Percentiles rank a stretch among this genome's conserved stretches.
Conservation (phyloP, 768 basidiomycete species). For the Trametes elegans region DNA sequence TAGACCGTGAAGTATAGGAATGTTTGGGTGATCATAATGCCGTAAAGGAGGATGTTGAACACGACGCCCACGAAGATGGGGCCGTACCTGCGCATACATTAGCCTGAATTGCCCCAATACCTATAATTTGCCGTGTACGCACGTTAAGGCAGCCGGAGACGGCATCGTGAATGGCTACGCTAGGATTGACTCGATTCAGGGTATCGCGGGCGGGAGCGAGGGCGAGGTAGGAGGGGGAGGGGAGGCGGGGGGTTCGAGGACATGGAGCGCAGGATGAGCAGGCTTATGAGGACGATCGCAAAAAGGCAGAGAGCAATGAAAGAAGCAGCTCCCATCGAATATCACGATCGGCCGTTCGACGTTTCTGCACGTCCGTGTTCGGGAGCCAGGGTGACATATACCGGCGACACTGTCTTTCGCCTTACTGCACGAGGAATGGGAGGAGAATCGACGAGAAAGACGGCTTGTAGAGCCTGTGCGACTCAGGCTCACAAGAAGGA, state of each 20-base stretch:
- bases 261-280: not conserved
- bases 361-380: not conserved
- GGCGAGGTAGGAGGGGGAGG: not conserved
- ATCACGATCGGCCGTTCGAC: not conserved
- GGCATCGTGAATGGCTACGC: slow-evolving; percentile 7
- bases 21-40: slow-evolving; percentile 48
- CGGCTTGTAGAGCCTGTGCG: no score
- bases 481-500: no score
- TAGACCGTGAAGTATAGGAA: slow-evolving; percentile 46
- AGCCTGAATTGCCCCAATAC: not conserved
- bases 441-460: no score
- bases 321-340: slow-evolving; percentile 3
- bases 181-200: not conserved
- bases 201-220: slow-evolving; percentile 4
- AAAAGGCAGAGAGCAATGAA: not conserved
- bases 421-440: not conserved
- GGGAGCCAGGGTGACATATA: not conserved
- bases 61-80: slow-evolving; percentile 49
- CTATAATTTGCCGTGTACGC: not conserved
- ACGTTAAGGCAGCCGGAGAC: slow-evolving; percentile 17
- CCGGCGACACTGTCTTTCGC: not conserved
- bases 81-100: slow-evolving; percentile 37
- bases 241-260: not conserved
- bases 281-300: slow-evolving; percentile 6
- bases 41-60: slow-evolving; percentile 46